These are phyloP conservation scores for Uronychia setigera DNA, from an alignment of 73 alveolate genomes.

Conservation along the genomic window DNA sequence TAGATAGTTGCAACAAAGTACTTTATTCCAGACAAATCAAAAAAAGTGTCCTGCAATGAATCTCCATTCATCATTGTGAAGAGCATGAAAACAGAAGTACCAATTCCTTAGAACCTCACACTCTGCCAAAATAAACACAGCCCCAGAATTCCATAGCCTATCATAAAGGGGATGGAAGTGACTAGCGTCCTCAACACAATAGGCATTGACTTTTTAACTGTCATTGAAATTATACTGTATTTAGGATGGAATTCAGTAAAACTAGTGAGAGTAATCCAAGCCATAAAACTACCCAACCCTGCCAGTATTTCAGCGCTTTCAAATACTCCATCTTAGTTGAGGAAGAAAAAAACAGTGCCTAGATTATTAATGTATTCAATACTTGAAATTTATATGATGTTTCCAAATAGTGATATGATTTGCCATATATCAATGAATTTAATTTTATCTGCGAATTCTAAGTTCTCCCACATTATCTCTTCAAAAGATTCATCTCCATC, in stretches of 20 bases:
- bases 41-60: constrained; percentile 59
- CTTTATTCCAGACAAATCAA: constrained; percentile 57
- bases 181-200: constrained; percentile 68
- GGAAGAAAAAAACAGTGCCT: constrained; percentile 39
- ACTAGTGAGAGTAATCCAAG: constrained; percentile 71
- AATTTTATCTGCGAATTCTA: constrained; percentile 38
- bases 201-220: constrained; percentile 62
- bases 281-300: constrained; percentile 76
- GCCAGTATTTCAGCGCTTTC: constrained; percentile 53
- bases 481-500: no score
- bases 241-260: constrained; percentile 59
- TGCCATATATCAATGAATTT: constrained; percentile 51
- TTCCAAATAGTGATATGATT: constrained; percentile 27
- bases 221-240: constrained; percentile 60
- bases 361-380: no score
- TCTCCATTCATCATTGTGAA: constrained; percentile 85
- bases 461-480: constrained; percentile 56
- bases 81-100: constrained; percentile 65
- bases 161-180: constrained; percentile 73
- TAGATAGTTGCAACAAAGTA: constrained; percentile 71
- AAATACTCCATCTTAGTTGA: constrained; percentile 45
- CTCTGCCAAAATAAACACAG: constrained; percentile 80
- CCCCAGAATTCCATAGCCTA: constrained; percentile 82
- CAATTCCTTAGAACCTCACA: constrained; percentile 62
- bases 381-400: constrained; percentile 29